Base-by-base conservation (phyloP, 352 stramenopile genomes). In the Phytophthora sp. region DNA sequence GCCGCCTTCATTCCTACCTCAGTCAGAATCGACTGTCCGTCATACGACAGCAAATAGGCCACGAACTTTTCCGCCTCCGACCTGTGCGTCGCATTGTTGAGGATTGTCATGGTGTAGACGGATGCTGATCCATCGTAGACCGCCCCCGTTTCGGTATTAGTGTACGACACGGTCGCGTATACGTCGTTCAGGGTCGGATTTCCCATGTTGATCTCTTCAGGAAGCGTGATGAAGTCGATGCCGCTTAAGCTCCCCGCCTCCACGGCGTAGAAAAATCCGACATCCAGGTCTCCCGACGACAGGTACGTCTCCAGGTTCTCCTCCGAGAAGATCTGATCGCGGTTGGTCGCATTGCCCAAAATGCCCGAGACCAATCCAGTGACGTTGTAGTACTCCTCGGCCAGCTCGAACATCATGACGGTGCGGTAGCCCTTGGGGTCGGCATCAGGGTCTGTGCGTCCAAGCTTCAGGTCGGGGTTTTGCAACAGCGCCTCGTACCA, bases 391-490 rank as follows among this genome's bases (percentile, higher is more conserved):
- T 70, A 73, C 35, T 63, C 15, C 52, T 76, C 68, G 12, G 68
- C 68, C 68, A 76, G 30, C 42, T 76, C 57, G 35, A 76, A 69
- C 68, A 76, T 76, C 61, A 76, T 76, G 63, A 76, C 57, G 33
- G 63, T 73, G 24, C 68, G 68, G 53, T 76, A 76, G 29, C 68
- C 68, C 23, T 76, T 76, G 31, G 68, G 68, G 63, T 73, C 68
- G 16, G 47, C 63, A 29, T 76, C 68, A 1, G 68, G 68, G 63
- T 76, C 68, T 3, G 68, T 70, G 23, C 68, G 68, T 24, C 68
- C 68, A 11, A 76, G 50, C 35, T 76, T 76, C 57, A 76, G 58
- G 63, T 62, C 38, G 5, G 68, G 52, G 41, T 73, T 76, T 33
- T 73, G 45, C 41, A 69, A 52, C 26, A 76, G 26, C 7, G 68